These are phyloP conservation scores for Gliomastix tumulicola DNA, from an alignment of 2,329 filamentous ascomycete genomes.

Conservation along the genomic window DNA sequence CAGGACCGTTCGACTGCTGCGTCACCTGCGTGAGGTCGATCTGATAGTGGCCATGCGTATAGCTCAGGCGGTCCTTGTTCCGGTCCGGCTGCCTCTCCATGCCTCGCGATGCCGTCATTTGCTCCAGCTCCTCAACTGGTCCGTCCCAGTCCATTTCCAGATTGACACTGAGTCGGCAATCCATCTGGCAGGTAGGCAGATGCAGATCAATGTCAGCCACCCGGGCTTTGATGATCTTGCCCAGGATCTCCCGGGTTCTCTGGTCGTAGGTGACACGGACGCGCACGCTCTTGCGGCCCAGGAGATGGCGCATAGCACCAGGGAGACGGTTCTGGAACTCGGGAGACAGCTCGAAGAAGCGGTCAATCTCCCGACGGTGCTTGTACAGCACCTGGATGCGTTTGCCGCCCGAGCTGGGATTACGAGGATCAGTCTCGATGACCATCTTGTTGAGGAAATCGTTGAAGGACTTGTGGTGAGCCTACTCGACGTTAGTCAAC, in stretches of 20 bases:
- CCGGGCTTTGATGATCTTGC: constrained; percentile 87
- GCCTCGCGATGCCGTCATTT: constrained; percentile 22
- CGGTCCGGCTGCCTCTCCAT: constrained; percentile 49
- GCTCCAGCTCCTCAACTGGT: constrained; percentile 48
- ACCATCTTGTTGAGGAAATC: constrained; percentile 71
- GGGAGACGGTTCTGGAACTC: constrained; percentile 55
- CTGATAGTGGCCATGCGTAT: constrained; percentile 80
- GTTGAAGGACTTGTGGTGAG: constrained; percentile 78
- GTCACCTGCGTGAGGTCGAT: constrained; percentile 91
- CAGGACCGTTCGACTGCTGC: constrained; percentile 26
- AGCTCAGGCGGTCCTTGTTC: constrained; percentile 86
- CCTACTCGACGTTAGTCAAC: constrained; percentile 30
- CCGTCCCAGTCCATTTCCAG: constrained; percentile 86
- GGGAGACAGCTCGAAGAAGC: constrained; percentile 69
- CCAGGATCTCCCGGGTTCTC: constrained; percentile 61
- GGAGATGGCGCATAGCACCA: constrained; percentile 52
- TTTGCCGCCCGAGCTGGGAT: constrained; percentile 29
- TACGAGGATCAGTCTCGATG: constrained; percentile 47
- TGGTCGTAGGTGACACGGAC: constrained; percentile 69
- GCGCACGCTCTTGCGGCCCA: constrained; percentile 33
- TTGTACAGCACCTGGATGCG: constrained; percentile 68
- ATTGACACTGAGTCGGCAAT: constrained; percentile 91
- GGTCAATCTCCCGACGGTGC: constrained; percentile 77
- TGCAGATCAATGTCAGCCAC: constrained; percentile 83
- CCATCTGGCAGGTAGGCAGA: constrained; percentile 69